Base-by-base conservation (phyloP, 148 eudicot genomes). In the Rhododendron williamsianum region DNA sequence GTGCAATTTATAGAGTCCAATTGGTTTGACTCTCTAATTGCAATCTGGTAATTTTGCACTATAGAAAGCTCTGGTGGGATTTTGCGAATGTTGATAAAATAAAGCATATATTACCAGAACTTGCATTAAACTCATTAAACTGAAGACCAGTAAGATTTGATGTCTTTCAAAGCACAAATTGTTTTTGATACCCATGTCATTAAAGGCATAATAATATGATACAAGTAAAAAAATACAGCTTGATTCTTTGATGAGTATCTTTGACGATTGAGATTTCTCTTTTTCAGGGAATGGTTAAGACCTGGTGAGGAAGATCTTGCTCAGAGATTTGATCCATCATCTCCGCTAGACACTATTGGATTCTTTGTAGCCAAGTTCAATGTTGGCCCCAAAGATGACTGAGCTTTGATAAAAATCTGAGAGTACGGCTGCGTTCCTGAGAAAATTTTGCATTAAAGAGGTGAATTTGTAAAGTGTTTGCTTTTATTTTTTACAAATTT, bases 311-410 rank as follows among this genome's bases (percentile, higher is more conserved):
- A 92, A 89, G 90, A 92, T 84, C 92, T 96, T 69, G 98, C 94
- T 82, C 98, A 96, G 89, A 91, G 98, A 83, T 96, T 96, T 83
- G 98, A 96, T 89, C 98, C 98, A 10, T 93, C 92, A 10, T 88
- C 98, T 27, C 33, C 85, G 13, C 91, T 93, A 9, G 98, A 94
- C 82, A 96, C 98, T 77, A 96, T 96, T 21, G 98, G 98, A 15
- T 96, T 96, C 84, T 96, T 96, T 88, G 93, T 96, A 84, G 98
- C 98, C 63, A 96, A 96, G 89, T 96, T 96, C 38, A 87, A 85
- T 60, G 98, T 96, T 88, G 98, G 94, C 43, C 80, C 88, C 87
- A 93, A 94, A 89, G 92, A 92, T 58, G 63, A 76, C 46, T 90
- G 86, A 89, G 21, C 51, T 85, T 87, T 71, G 19, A 2, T 30